Base-by-base conservation (phyloP, 1,139 yeast genomes). In the Diutina catenulata region DNA sequence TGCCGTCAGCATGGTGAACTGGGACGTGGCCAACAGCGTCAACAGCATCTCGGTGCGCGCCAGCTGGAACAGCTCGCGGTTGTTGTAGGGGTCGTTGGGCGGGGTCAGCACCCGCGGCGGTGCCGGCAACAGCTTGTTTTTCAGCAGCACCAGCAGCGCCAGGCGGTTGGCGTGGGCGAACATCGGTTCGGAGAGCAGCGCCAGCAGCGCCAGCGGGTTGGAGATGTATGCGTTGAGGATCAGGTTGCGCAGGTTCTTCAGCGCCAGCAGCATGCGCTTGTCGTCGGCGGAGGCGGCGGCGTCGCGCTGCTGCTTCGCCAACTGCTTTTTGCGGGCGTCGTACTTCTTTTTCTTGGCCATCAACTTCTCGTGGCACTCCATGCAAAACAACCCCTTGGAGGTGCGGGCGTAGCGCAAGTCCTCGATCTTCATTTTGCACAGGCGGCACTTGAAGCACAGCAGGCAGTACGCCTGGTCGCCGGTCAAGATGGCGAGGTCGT, bases 381-480 rank as follows among this genome's bases (percentile, higher is more conserved):
- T 83, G 61, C 98, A 91, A 53, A 88, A 91, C 27, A 91, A 64
- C 0, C 98, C 98, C 52, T 83, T 88, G 35, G 93, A 80, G 0
- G 98, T 91, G 52, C 95, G 70, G 19, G 98, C 98, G 52, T 91
- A 93, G 45, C 88, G 68, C 48, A 88, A 64, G 57, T 91, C 96
- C 51, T 84, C 94, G 44, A 91, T 91, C 47, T 81, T 80, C 46
- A 75, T 76, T 52, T 82, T 82, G 62, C 98, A 91, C 46, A 86
- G 80, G 39, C 94, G 76, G 57, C 98, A 91, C 48, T 80, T 77
- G 61, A 91, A 91, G 59, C 98, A 91, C 38, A 72, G 70, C 5
- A 95, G 77, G 57, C 98, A 93, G 54, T 86, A 91, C 3, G 97
- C 96, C 53, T 84, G 94, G 49, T 81, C 94, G 18, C 96, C 95